Evolutionary conservation across 306 rosid species (phyloP), one percentile per base, ranked within the genome.

Genomic region (Sesbania bispinosa): DNA sequence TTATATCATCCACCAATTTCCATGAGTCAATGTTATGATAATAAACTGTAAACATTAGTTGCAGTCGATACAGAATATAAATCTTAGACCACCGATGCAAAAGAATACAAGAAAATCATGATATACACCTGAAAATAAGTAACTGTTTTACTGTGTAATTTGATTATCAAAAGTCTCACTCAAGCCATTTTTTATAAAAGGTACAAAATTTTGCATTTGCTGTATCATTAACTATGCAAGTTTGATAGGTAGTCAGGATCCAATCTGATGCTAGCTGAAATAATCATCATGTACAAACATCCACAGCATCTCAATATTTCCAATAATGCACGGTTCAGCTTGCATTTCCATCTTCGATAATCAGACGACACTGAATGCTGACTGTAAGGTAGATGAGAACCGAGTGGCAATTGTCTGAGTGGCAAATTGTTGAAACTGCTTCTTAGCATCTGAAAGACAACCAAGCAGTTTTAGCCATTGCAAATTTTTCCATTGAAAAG

Each of bases 401-500:
- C 83, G 92, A 11, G 89, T 61, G 54, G 98, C 96, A 41, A 92
- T 69, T 33, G 96, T 92, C 77, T 86, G 96, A 55, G 96, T 58
- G 26, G 98, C 98, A 67, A 83, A 92, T 74, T 90, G 98, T 78
- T 90, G 96, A 80, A 93, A 72, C 89, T 93, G 96, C 88, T 90
- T 88, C 86, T 88, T 93, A 47, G 98, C 97, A 81, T 84, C 96
- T 93, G 96, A 80, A 81, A 89, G 10, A 38, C 67, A 60, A 78
- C 11, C 73, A 84, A 32, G 45, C 33, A 74, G 42, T 48, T 50
- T 69, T 61, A 52, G 58, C 36, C 35, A 59, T 47, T 2, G 64
- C 23, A 35, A 38, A 54, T 50, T 67, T 58, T 59, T 19, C 41
- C 65, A 45, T 35, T 66, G 39, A 79, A 79, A 14, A 16, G 62